Evolutionary conservation across 768 basidiomycete species (phyloP).

Genomic region (Tylopilus cervinicoccineus): DNA sequence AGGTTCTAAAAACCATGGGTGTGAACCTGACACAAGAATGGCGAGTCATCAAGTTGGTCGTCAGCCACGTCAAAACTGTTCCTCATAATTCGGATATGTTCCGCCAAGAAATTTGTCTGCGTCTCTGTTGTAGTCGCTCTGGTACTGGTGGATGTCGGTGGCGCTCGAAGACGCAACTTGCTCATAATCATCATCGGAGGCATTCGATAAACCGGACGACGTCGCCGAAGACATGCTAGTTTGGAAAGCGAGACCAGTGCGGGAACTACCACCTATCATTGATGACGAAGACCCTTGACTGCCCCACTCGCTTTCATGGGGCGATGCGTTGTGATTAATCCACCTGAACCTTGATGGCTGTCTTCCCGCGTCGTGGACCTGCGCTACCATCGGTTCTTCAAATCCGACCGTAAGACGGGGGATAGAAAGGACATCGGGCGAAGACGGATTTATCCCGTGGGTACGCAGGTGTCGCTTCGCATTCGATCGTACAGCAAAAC

Average conservation of each 20-base stretch:
- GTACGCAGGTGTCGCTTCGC: slow-evolving; percentile 77
- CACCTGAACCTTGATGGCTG: slow-evolving; percentile 37
- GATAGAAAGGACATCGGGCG: slow-evolving; percentile 15
- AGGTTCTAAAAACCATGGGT: slow-evolving; percentile 11
- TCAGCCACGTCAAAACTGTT: neutral
- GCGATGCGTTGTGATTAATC: slow-evolving; percentile 38
- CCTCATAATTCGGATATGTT: slow-evolving; percentile 11
- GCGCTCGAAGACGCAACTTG: slow-evolving; percentile 30
- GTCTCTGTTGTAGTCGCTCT: slow-evolving; percentile 21
- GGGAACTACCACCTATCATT: slow-evolving; percentile 15
- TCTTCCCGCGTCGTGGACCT: slow-evolving; percentile 37
- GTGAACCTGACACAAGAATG: neutral
- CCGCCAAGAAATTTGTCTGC: slow-evolving; percentile 14
- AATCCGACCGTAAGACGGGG: slow-evolving; percentile 38
- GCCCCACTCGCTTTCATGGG: slow-evolving; percentile 27
- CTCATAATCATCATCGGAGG: slow-evolving; percentile 32
- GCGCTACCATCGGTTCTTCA: slow-evolving; percentile 42
- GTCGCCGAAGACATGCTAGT: slow-evolving; percentile 34
- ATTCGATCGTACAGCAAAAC: slow-evolving; percentile 77
- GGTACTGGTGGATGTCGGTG: slow-evolving; percentile 28
- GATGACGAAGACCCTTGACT: slow-evolving; percentile 11
- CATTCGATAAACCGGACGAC: slow-evolving; percentile 32
- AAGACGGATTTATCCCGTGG: slow-evolving; percentile 49
- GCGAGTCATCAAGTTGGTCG: neutral
- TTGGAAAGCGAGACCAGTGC: slow-evolving; percentile 32